Percentiles rank a stretch among this genome's conserved stretches.
Evolutionary conservation across 371 early-diverging fungal species (phyloP).

Genomic region (Zopfochytrium polystomum): DNA sequence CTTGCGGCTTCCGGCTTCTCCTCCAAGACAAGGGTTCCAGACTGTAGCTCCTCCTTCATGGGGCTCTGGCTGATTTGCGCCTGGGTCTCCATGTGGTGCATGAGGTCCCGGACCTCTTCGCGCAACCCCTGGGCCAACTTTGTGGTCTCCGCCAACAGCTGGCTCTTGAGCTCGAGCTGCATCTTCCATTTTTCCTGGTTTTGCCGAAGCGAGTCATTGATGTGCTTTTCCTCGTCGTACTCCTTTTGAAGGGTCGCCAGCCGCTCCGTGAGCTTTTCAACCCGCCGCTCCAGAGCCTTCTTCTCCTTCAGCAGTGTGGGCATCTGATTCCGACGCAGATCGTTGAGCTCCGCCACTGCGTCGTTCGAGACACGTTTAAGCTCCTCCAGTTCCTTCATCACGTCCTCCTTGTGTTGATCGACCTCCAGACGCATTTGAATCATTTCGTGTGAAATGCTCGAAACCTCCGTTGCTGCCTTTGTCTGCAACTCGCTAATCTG

Average conservation of each 20-base stretch:
- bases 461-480: constrained; percentile 10
- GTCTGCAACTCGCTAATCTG: constrained; percentile 55
- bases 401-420: constrained; percentile 7
- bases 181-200: constrained; percentile 35
- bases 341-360: background rate
- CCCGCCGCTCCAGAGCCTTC: constrained; percentile 19
- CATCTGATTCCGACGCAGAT: constrained; percentile 12
- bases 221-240: constrained; percentile 36
- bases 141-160: constrained; percentile 28
- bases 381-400: constrained; percentile 1
- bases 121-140: constrained; percentile 36
- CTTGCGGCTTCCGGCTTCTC: background rate
- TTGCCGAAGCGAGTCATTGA: constrained; percentile 34
- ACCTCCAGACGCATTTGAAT: constrained; percentile 5
- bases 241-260: constrained; percentile 19
- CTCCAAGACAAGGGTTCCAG: constrained; percentile 28
- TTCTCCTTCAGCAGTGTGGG: constrained; percentile 12
- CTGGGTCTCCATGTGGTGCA: constrained; percentile 51
- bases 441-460: background rate
- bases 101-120: constrained; percentile 52
- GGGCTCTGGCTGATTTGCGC: constrained; percentile 31
- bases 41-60: constrained; percentile 28
- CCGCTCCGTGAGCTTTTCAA: constrained; percentile 35
- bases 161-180: constrained; percentile 23
- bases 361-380: background rate